Evolutionary conservation across 768 basidiomycete species (phyloP), one percentile per base, ranked within the genome.

Genomic region (Leccinum sublutescens): DNA sequence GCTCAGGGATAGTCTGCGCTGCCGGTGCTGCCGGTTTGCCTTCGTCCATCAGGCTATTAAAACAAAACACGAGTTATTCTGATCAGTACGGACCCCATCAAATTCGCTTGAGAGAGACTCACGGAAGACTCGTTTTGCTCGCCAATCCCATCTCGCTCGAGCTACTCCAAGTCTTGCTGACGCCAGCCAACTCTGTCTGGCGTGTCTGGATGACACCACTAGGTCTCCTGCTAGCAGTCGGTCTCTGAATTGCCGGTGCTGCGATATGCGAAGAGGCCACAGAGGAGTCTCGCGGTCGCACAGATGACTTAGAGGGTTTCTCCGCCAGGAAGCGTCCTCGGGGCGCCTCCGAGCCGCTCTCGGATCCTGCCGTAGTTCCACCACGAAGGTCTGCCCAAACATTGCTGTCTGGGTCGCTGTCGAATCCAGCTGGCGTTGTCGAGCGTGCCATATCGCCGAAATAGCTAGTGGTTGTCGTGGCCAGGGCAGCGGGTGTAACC

Each of bases 161-260:
- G 50, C 58, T 66, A 36, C 72, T 70, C 66, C 68, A 73, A 2
- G 74, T 75, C 55, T 67, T 74, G 25, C 70, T 73, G n/a, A 66
- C 64, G n/a, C 65, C 71, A 14, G 70, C 68, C 5, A 21, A 21
- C 21, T 21, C 21, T 21, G 21, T 21, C 21, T 21, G 72, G 17
- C 71, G 71, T 1, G 66, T 17, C 34, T 64, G 66, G 23, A 70
- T 49, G 25, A 59, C 9, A 0, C 66, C 68, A 19, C 72, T 73
- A 1, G 74, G 25, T 49, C 64, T 75, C 51, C 68, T 57, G 36
- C 72, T 73, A 4, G 57, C 33, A 33, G 67, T 66, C 51, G 62
- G 59, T 56, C 73, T 73, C 29, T 63, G 64, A 23, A 47, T 52
- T 15, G 54, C 40, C 8, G 60, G 64, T 7, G 62, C 54, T 4